Percentiles rank a stretch among this genome's conserved stretches.
Evolutionary conservation across 164 flowering plant species (phyloP).

Genomic region (Platanus orientalis): DNA sequence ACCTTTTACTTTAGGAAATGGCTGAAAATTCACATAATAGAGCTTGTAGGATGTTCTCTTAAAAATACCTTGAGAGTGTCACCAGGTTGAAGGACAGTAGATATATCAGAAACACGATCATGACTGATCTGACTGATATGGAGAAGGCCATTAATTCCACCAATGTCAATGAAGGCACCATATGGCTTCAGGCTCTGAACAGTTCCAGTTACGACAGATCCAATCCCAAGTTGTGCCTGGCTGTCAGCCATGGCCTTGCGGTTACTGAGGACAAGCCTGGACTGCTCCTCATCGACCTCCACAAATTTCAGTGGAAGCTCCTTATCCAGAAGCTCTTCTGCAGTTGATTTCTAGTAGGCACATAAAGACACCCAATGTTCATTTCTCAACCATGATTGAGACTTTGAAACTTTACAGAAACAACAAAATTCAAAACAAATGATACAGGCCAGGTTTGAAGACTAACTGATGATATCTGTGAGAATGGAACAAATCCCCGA

Average conservation of each 20-base stretch:
- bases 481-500: conserved; percentile 91
- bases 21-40: too few species aligned
- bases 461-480: conserved; percentile 82
- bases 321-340: conserved; percentile 78
- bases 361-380: background rate
- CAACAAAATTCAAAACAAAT: background rate
- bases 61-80: conserved; percentile 78
- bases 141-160: conserved; percentile 96
- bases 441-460: conserved; percentile 10
- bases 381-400: background rate
- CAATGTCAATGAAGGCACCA: conserved; percentile 96
- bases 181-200: conserved; percentile 95
- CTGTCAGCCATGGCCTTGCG: conserved; percentile 98
- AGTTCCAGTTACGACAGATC: conserved; percentile 86
- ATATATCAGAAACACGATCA: conserved; percentile 90
- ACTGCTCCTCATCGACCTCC: conserved; percentile 90
- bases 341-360: conserved; percentile 59
- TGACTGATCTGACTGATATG: conserved; percentile 99
- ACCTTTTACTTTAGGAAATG: too few species aligned
- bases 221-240: conserved; percentile 95
- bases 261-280: conserved; percentile 83
- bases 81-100: conserved; percentile 94
- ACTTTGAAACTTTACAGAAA: too few species aligned
- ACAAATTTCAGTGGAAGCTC: conserved; percentile 91
- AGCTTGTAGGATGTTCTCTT: too few species aligned